Evolutionary conservation across 306 rosid species (phyloP).

Genomic region (Pterocarpus santalinus): DNA sequence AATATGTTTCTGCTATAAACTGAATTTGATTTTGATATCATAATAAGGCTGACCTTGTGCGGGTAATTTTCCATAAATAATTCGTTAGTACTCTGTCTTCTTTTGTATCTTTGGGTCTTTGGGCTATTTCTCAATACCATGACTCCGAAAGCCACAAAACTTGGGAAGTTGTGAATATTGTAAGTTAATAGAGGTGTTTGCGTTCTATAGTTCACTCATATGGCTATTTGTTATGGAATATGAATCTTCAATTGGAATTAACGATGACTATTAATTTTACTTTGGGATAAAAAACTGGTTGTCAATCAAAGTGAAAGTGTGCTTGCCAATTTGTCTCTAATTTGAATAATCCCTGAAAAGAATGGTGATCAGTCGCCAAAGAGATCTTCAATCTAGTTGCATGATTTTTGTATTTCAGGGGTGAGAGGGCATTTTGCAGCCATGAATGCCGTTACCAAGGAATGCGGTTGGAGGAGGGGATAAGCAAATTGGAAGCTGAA

Average conservation of each 20-base stretch:
- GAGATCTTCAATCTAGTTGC: constrained; percentile 21
- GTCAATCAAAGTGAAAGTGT: constrained; percentile 12
- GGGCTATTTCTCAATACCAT: background rate
- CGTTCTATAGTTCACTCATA: background rate
- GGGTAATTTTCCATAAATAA: background rate
- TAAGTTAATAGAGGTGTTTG: background rate
- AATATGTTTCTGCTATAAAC: constrained; percentile 7
- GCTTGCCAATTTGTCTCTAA: background rate
- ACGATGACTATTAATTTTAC: too few relatives aligned
- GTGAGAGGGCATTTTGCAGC: constrained; percentile 97
- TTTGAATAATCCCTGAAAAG: background rate
- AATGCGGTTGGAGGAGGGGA: constrained; percentile 73
- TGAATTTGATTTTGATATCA: background rate
- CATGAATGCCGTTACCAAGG: constrained; percentile 79
- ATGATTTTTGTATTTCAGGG: constrained; percentile 61
- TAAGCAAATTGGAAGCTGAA: constrained; percentile 49
- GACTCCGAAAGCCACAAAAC: background rate
- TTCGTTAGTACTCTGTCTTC: constrained; percentile 1
- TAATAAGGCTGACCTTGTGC: constrained; percentile 1
- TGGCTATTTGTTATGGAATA: constrained; percentile 10
- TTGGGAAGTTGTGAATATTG: background rate
- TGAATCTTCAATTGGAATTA: background rate
- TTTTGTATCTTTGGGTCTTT: constrained; percentile 3
- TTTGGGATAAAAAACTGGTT: background rate
- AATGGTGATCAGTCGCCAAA: background rate